phyloP scores from a whole-genome alignment of 2,329 filamentous ascomycete genomes.

The Scorias spongiosa region DNA sequence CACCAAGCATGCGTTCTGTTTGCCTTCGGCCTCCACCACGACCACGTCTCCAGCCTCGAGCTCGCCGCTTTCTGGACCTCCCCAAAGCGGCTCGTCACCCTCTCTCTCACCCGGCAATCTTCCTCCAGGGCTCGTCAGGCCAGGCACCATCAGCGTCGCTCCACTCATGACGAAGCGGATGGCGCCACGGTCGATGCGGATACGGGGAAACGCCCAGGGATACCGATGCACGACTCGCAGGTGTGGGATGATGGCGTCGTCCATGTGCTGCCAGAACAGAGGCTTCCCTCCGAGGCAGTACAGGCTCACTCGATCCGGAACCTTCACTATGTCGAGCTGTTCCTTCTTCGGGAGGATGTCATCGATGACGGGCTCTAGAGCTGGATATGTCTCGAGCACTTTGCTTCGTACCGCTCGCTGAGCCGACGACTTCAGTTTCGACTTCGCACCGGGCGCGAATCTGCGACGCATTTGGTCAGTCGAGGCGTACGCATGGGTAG shows the following conservation, averaged over 20 bases:
- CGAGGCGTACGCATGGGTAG: background rate
- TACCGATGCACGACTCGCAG: slow-evolving; percentile 81
- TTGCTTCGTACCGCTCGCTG: slow-evolving; percentile 75
- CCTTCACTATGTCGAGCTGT: slow-evolving; percentile 77
- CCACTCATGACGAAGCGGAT: slow-evolving; percentile 93
- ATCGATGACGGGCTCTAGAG: slow-evolving; percentile 76
- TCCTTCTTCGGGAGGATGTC: slow-evolving; percentile 91
- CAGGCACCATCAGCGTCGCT: slow-evolving; percentile 91
- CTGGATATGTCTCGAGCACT: slow-evolving; percentile 70
- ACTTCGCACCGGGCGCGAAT: slow-evolving; percentile 63
- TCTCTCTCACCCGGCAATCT: slow-evolving; percentile 45
- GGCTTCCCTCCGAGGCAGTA: slow-evolving; percentile 67
- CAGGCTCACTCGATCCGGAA: slow-evolving; percentile 79
- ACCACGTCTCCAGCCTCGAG: slow-evolving; percentile 70
- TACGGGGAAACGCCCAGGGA: slow-evolving; percentile 64
- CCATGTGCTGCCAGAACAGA: slow-evolving; percentile 81
- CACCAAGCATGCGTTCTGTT: slow-evolving; percentile 78
- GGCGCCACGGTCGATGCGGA: slow-evolving; percentile 87
- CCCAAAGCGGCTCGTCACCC: background rate
- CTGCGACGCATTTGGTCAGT: slow-evolving; percentile 27
- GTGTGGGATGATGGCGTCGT: slow-evolving; percentile 68
- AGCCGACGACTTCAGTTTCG: slow-evolving; percentile 93
- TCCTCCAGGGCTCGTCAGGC: slow-evolving; percentile 71
- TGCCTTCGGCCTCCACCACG: slow-evolving; percentile 82
- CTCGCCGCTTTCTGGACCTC: slow-evolving; percentile 44